Evolutionary conservation across 176 grass and related monocot genomes (phyloP).

Genomic region (Eremochloa ophiuroides): DNA sequence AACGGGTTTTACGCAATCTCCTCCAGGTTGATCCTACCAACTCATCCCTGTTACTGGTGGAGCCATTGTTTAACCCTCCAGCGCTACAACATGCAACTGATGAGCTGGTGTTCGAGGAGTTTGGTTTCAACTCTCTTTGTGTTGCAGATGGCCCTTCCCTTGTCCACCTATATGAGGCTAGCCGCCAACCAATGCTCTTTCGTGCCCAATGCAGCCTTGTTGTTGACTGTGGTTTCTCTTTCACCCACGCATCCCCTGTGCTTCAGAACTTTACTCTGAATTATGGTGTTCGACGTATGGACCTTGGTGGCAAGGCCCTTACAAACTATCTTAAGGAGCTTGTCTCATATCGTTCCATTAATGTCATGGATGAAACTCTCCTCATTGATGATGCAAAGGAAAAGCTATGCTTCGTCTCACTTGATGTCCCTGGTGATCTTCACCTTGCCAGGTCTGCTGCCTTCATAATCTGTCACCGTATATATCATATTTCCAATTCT

Average conservation of each 20-base stretch:
- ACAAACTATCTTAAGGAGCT: constrained; percentile 98
- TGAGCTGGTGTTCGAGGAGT: constrained; percentile 88
- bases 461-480: background rate
- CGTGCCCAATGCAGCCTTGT: constrained; percentile 70
- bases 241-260: constrained; percentile 85
- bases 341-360: constrained; percentile 82
- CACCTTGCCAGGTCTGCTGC: constrained; percentile 56
- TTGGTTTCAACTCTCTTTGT: constrained; percentile 72
- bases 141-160: constrained; percentile 82
- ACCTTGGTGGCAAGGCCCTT: constrained; percentile 90
- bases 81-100: constrained; percentile 69
- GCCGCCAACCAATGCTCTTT: constrained; percentile 27
- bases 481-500: background rate
- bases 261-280: constrained; percentile 87
- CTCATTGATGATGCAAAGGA: constrained; percentile 96
- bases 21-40: constrained; percentile 54
- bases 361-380: constrained; percentile 93
- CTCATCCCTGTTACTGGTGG: constrained; percentile 78
- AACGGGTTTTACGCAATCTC: constrained; percentile 57
- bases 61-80: constrained; percentile 81
- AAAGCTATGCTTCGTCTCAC: constrained; percentile 91
- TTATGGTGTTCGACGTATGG: constrained; percentile 76
- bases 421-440: constrained; percentile 75
- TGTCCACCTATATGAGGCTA: constrained; percentile 85
- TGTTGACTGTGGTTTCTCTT: constrained; percentile 92